A percentile compares a stretch with the other conserved stretches of the same genome.
Conservation (phyloP, 768 basidiomycete genomes). For the Boletus sp. region DNA sequence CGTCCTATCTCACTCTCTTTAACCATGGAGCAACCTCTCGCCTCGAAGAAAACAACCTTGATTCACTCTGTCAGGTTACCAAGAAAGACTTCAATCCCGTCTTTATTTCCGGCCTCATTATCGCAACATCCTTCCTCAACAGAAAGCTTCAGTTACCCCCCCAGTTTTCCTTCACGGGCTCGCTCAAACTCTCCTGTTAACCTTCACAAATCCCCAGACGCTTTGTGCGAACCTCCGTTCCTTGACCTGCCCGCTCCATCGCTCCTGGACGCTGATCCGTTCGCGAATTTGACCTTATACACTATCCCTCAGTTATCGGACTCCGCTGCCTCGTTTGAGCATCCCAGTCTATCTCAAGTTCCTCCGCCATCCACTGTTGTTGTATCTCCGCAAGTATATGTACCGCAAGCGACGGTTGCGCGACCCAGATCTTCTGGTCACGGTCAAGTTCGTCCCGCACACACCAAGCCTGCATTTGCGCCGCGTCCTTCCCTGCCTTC, state of each 20-base stretch:
- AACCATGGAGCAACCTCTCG: background rate
- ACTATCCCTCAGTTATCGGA: background rate
- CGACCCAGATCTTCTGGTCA: conserved; percentile 35
- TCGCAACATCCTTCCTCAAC: background rate
- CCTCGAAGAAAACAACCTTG: background rate
- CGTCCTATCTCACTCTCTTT: background rate
- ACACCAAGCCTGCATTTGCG: conserved; percentile 40
- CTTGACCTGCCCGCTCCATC: conserved; percentile 5
- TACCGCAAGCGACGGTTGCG: conserved; percentile 7
- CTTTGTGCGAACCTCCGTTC: background rate
- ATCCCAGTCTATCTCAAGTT: conserved; percentile 6
- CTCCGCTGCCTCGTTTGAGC: background rate
- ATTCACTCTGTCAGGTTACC: background rate
- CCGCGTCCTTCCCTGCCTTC: conserved; percentile 44
- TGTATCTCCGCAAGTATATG: conserved; percentile 9
- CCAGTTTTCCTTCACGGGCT: conserved; percentile 7
- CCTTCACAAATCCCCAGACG: background rate
- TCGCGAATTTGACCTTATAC: conserved; percentile 51
- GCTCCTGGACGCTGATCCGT: conserved; percentile 69
- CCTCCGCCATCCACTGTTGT: conserved; percentile 10
- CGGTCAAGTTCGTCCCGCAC: conserved; percentile 37
- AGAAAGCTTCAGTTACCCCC: background rate
- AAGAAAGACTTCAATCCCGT: background rate
- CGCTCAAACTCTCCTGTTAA: conserved; percentile 13
- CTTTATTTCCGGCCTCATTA: background rate